These are phyloP conservation scores for Lepidium aucheri DNA, from an alignment of 345 rosid genomes.

Conservation along the genomic window DNA sequence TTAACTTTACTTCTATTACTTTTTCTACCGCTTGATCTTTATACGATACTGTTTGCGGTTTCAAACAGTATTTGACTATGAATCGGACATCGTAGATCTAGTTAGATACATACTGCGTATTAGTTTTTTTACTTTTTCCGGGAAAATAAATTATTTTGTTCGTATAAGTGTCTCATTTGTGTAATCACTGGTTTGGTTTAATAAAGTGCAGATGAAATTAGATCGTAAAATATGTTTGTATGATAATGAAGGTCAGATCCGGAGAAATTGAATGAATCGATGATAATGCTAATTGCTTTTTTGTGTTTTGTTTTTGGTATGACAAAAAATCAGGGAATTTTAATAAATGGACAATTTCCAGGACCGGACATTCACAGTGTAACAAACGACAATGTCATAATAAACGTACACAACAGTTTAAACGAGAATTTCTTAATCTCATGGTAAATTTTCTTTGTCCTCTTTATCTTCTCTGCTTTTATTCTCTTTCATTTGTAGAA, in stretches of 20 bases:
- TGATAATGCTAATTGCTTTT: neutral
- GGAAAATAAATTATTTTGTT: too few relatives aligned
- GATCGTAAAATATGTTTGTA: neutral
- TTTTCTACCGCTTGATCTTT: too few relatives aligned
- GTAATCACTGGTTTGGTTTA: neutral
- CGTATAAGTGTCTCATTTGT: neutral
- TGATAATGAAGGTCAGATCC: conserved; percentile 1
- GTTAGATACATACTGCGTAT: neutral
- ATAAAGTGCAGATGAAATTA: neutral
- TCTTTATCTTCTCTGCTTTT: neutral
- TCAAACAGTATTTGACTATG: too few relatives aligned
- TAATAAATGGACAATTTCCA: conserved; percentile 89
- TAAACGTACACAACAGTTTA: conserved; percentile 79
- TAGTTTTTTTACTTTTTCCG: neutral
- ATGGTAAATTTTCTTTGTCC: conserved; percentile 40
- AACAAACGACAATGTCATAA: conserved; percentile 79
- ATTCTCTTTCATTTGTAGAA: neutral
- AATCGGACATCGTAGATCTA: too few relatives aligned
- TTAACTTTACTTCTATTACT: too few relatives aligned
- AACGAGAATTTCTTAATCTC: conserved; percentile 85
- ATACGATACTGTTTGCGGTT: too few relatives aligned
- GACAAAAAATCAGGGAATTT: conserved; percentile 55
- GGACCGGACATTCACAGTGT: conserved; percentile 82
- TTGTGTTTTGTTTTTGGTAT: neutral
- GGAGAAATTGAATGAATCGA: neutral